Evolutionary conservation across 2,329 filamentous ascomycete genomes (phyloP), one percentile per base, ranked within the genome.

Genomic region (Penicillium polonicum): DNA sequence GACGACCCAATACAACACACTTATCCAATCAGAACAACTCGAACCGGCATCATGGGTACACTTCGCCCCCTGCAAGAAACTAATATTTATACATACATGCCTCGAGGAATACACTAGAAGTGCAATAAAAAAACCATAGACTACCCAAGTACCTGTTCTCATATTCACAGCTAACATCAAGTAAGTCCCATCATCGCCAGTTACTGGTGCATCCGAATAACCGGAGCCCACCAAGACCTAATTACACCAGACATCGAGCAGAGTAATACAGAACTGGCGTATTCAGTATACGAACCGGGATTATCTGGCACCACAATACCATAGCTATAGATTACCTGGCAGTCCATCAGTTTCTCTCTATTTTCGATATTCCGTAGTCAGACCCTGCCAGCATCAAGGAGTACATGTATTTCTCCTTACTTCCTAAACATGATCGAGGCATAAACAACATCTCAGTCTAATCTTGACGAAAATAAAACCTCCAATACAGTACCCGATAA

Each of bases 221-320:
- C 1, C 1, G 3, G 42, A 27, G 25, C 9, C n/a, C 3, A 44
- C 9, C 3, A 45, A 45, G 25, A 45, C 2, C 3, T 21, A 31
- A 4, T 1, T 2, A 6, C 10, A 21, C 17, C 9, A 29, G 9
- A 15, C 0, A 46, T 3, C 2, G 2, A 31, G n/a, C 3, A 9
- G 12, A 45, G n/a, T 17, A 9, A 46, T 1, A 17, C 6, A 31
- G 12, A 46, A 3, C 6, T 21, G 7, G n/a, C 2, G 7, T 33
- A 9, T 15, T 3, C 2, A 31, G 12, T 13, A 2, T 4, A 15
- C 2, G 5, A 10, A 21, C 7, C 2, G 12, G 9, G 27, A 27
- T 33, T 21, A 31, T 13, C 9, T 19, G 25, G 17, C 3, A 29
- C 1, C 10, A n/a, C 1, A 19, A 29, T 12, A n/a, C 15, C 1